Evolutionary conservation across 306 rosid genomes (phyloP).

Genomic region (Fragaria vesca): DNA sequence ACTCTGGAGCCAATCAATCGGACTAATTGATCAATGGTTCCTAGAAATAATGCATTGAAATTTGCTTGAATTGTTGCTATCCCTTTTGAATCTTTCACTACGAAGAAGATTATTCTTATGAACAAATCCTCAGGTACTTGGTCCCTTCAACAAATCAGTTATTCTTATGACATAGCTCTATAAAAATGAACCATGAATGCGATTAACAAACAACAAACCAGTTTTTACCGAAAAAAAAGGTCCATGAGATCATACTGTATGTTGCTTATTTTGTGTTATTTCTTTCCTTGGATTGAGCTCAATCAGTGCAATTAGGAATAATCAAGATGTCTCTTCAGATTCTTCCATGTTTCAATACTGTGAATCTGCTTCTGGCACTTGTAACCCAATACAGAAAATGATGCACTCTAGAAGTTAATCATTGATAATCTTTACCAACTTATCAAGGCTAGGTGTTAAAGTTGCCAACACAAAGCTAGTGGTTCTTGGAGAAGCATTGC

Average conservation of each 20-base stretch:
- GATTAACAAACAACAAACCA: too few relatives aligned
- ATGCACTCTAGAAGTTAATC: neutral
- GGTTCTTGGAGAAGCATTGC: neutral
- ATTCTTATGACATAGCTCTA: too few relatives aligned
- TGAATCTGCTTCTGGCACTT: too few relatives aligned
- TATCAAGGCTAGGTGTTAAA: too few relatives aligned
- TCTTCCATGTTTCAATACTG: too few relatives aligned
- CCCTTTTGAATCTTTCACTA: neutral
- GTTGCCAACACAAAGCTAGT: too few relatives aligned
- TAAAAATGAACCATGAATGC: too few relatives aligned
- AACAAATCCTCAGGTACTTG: slow-evolving; percentile 36
- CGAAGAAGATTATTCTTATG: slow-evolving; percentile 31
- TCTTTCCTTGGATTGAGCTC: neutral
- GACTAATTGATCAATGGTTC: slow-evolving; percentile 7
- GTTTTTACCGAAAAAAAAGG: too few relatives aligned
- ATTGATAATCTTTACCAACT: neutral
- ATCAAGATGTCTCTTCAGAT: neutral
- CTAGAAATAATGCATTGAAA: slow-evolving; percentile 18
- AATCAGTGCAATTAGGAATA: neutral
- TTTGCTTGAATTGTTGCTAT: neutral
- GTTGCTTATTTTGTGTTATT: too few relatives aligned
- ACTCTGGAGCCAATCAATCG: slow-evolving; percentile 10
- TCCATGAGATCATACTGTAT: too few relatives aligned
- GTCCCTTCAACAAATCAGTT: too few relatives aligned
- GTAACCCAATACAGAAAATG: neutral